These are phyloP conservation scores for Laguncularia racemosa DNA, from an alignment of 345 rosid species.

Conservation along the genomic window DNA sequence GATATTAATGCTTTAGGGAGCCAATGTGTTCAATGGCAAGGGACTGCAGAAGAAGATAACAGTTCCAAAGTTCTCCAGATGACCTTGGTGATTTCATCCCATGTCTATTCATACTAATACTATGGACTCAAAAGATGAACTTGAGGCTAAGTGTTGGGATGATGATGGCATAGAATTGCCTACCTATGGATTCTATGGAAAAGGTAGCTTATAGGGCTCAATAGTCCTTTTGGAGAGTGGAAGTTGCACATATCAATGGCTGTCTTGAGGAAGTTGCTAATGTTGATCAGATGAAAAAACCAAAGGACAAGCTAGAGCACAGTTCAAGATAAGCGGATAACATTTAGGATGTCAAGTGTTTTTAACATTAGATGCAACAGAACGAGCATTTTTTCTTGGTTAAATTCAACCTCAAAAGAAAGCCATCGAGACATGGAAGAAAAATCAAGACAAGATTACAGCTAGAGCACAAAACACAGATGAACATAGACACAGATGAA, in stretches of 20 bases:
- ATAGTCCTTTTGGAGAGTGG: background rate
- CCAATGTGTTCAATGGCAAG: background rate
- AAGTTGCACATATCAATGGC: background rate
- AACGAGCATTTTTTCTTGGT: constrained; percentile 15
- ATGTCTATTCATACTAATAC: constrained; percentile 7
- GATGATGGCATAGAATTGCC: background rate
- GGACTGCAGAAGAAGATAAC: background rate
- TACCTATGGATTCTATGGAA: background rate
- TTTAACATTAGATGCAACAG: constrained; percentile 5
- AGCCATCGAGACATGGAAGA: constrained; percentile 5
- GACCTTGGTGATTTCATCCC: constrained; percentile 23
- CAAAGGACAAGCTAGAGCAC: background rate
- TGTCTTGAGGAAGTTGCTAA: background rate
- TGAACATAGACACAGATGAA: background rate
- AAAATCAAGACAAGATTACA: constrained; percentile 20
- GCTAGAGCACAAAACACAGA: constrained; percentile 9
- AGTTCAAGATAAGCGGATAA: background rate
- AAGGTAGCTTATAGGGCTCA: background rate
- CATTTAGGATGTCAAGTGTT: background rate
- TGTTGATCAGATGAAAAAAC: background rate
- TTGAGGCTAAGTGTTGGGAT: background rate
- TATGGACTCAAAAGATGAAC: background rate
- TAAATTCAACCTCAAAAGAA: constrained; percentile 1
- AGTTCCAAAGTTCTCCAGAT: background rate
- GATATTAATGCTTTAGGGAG: background rate